Percentiles rank a stretch among this genome's conserved stretches.
Conservation (phyloP, 352 stramenopile species). For the Globisporangium cylindrosporum region DNA sequence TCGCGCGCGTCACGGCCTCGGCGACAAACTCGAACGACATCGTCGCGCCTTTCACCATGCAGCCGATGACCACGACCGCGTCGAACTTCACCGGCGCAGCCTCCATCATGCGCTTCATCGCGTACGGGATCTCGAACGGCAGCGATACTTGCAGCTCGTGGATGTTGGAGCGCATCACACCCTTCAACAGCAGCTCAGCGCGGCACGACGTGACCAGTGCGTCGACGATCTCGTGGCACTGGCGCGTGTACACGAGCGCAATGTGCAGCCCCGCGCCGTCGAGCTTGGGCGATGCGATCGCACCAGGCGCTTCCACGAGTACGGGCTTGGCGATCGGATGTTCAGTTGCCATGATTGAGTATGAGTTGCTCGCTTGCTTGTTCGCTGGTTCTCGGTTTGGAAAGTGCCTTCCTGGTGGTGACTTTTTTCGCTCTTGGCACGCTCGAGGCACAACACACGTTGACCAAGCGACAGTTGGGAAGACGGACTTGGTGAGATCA, state of each 20-base stretch:
- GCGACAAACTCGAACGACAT: conserved; percentile 23
- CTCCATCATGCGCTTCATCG: conserved; percentile 22
- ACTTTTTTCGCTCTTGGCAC: too few relatives aligned
- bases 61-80: conserved; percentile 21
- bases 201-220: conserved; percentile 28
- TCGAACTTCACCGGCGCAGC: conserved; percentile 20
- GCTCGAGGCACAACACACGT: neutral
- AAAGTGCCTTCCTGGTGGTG: neutral
- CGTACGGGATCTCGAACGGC: conserved; percentile 38
- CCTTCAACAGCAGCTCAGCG: conserved; percentile 29
- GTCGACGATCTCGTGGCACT: conserved; percentile 24
- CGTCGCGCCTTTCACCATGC: conserved; percentile 19
- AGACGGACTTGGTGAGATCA: neutral
- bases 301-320: neutral
- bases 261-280: conserved; percentile 28
- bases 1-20: conserved; percentile 23
- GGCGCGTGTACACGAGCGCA: conserved; percentile 28
- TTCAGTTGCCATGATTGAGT: neutral
- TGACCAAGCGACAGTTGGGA: neutral
- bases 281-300: conserved; percentile 11
- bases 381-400: neutral
- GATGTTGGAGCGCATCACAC: conserved; percentile 26
- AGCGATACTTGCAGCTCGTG: conserved; percentile 29
- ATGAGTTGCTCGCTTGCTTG: neutral
- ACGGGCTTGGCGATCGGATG: neutral